Evolutionary conservation across 805 yeast species (phyloP), one percentile per base, ranked within the genome.

Genomic region (Lachancea waltii): DNA sequence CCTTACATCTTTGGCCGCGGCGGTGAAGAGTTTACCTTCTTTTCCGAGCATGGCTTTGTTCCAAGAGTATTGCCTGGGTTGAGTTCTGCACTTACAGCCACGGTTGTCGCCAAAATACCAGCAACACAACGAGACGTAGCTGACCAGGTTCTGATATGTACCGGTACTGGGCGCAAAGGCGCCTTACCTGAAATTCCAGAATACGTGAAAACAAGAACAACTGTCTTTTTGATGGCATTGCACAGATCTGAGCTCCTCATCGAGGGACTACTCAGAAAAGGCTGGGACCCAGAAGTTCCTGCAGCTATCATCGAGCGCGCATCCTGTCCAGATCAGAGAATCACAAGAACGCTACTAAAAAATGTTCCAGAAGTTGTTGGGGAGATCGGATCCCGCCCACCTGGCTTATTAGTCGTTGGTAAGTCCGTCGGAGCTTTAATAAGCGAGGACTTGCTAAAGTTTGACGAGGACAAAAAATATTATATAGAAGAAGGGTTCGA

Each of bases 1-100:
- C 97, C 97, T 7, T 90, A 86, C 60, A 84, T 90, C 22, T 90
- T 85, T 58, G 97, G 97, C 3, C 76, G 97, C 46, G 97, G 97
- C 30, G 96, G 95, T 28, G 97, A 90, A 63, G 97, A 90, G 54
- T 85, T 60, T 56, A 51, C 75, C 7, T 89, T 68, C 56, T 90
- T 90, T 60, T 53, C 69, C 20, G 51, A 67, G 16, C 73, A 81
- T 50, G 95, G 95, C 0, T 85, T 53, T 50, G 67, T 58, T 14
- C 95, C 95, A 11, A 50, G 58, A 4, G 95, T 90, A 1, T 54
- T 90, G 8, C 90, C 97, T 0, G 97, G 97, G 2, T 70, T 90
- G 37, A 79, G 95, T 4, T 85, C 95, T 3, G 94, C 97, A 0
- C 68, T 90, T 33, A 83, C 95, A 0, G 89, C 95, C 0, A 87